Percentiles rank a stretch among this genome's conserved stretches.
Conservation (phyloP, 2,329 filamentous ascomycete genomes). For the Aspergillus spinulosporus region DNA sequence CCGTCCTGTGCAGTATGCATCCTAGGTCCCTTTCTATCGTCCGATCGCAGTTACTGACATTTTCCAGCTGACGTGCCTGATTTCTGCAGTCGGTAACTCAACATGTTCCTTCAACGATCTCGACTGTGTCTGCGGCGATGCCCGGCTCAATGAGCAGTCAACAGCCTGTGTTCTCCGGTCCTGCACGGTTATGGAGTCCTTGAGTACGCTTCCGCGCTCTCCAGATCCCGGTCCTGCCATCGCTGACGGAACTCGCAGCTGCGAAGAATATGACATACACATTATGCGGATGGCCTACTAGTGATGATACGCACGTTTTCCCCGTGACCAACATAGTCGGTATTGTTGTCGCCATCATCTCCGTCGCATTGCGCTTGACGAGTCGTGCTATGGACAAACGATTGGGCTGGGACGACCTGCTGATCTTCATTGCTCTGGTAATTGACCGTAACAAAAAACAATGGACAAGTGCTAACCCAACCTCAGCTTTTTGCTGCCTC, state of each 20-base stretch:
- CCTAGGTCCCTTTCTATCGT: background rate
- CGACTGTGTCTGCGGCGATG: slow-evolving; percentile 2
- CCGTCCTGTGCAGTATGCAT: background rate
- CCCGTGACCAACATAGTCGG: background rate
- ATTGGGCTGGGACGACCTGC: slow-evolving; percentile 5
- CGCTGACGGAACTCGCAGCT: background rate
- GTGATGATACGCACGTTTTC: background rate
- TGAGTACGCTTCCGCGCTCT: background rate
- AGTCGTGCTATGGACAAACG: background rate
- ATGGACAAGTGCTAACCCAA: background rate
- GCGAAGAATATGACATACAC: slow-evolving; percentile 6
- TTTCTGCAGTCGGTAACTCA: slow-evolving; percentile 1
- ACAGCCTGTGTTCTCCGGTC: background rate
- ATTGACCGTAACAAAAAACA: background rate
- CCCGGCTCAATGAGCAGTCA: background rate
- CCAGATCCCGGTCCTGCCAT: background rate
- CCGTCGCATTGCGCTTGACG: slow-evolving; percentile 1
- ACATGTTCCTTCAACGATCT: slow-evolving; percentile 4
- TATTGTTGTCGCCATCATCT: background rate
- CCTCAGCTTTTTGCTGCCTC: background rate
- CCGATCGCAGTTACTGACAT: background rate
- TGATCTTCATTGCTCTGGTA: slow-evolving; percentile 4
- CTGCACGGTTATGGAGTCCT: slow-evolving; percentile 6
- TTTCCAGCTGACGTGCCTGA: slow-evolving; percentile 1
- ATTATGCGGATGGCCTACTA: slow-evolving; percentile 1